Evolutionary conservation across 2,329 filamentous ascomycete species (phyloP).

Genomic region (Ophiostoma perfectum): DNA sequence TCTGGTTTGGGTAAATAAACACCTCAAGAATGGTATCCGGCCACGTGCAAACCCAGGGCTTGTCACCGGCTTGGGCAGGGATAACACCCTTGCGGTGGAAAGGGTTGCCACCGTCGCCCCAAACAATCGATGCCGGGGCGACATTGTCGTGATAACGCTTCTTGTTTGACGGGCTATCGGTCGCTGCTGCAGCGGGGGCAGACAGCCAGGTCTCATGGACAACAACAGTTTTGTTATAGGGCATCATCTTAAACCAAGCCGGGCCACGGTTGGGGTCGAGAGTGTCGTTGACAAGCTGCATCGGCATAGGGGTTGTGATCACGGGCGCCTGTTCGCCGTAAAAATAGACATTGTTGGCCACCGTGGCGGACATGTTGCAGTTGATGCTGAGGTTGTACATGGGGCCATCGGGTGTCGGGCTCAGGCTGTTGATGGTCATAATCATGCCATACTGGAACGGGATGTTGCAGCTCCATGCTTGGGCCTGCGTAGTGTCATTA

Average conservation of each 20-base stretch:
- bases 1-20: constrained; percentile 53
- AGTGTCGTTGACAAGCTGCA: constrained; percentile 49
- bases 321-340: constrained; percentile 52
- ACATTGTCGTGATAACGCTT: constrained; percentile 27
- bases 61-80: constrained; percentile 42
- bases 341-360: constrained; percentile 38
- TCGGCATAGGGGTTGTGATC: constrained; percentile 35
- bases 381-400: constrained; percentile 40
- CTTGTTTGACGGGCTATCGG: constrained; percentile 24
- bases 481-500: constrained; percentile 47
- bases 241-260: constrained; percentile 47
- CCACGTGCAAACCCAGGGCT: constrained; percentile 56
- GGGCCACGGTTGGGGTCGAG: constrained; percentile 45
- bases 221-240: constrained; percentile 54
- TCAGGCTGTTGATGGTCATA: constrained; percentile 37
- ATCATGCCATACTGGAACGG: constrained; percentile 37
- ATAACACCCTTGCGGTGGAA: constrained; percentile 37
- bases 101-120: constrained; percentile 17
- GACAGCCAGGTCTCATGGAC: constrained; percentile 41
- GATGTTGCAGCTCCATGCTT: constrained; percentile 60
- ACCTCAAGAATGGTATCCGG: constrained; percentile 50
- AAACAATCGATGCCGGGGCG: neutral
- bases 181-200: constrained; percentile 15
- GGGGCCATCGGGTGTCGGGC: constrained; percentile 29
- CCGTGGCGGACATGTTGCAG: constrained; percentile 36